Evolutionary conservation across 495 filamentous ascomycete genomes (phyloP), one percentile per base, ranked within the genome.

Genomic region (Sordaria brevicollis): DNA sequence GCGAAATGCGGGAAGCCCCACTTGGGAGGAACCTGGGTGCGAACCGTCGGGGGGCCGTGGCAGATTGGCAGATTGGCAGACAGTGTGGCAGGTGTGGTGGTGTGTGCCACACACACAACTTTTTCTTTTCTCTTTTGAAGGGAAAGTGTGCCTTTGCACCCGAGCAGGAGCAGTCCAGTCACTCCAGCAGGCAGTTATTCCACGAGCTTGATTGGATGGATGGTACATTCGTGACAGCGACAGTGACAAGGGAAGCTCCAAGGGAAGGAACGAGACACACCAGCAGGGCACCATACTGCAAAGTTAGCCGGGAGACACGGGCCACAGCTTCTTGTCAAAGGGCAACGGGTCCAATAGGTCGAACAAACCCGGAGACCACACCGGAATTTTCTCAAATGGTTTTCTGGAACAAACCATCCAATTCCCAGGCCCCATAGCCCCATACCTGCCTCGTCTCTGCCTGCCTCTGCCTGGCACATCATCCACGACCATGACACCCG

Each of bases 1-100:
- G 67, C 67, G 34, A 71, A 31, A 39, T 66, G 71, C 74, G 70
- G 72, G 72, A 71, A 25, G 69, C 34, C 65, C 74, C 75, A 73
- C 75, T 65, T 65, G 29, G 69, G n/a, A n/a, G n/a, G n/a, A n/a
- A n/a, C 21, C n/a, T 9, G 21, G 21, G n/a, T n/a, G 41, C 19
- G 19, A 49, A 49, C 41, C 41, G 9, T 25, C 19, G 7, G 41
- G n/a, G 38, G 41, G 41, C 39, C 39, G 39, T 43, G 19, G 3
- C 41, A 43, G n/a, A 19, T 13, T 39, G 37, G 37, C 41, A 21
- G n/a, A 19, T 19, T 21, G n/a, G 38, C 39, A n/a, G n/a, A n/a
- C n/a, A n/a, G n/a, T n/a, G n/a, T n/a, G n/a, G n/a, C n/a, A n/a
- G n/a, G n/a, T n/a, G n/a, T n/a, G n/a, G n/a, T n/a, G n/a, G n/a